Percentiles rank a stretch among this genome's conserved stretches.
These are phyloP conservation scores for Monosporozyma yasuniensis DNA, from an alignment of 805 yeast genomes.

Conservation along the genomic window DNA sequence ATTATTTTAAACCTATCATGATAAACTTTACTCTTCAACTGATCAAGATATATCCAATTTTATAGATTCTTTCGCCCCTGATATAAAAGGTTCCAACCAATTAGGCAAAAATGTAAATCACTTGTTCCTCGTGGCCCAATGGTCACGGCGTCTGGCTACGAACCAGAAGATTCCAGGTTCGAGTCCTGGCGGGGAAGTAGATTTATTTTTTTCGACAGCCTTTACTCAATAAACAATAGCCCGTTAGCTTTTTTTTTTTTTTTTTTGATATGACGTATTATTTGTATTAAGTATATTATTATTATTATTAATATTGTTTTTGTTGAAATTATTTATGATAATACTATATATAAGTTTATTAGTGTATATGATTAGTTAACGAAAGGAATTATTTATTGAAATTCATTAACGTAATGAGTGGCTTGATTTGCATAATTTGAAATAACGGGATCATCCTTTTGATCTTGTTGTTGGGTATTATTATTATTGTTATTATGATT, in stretches of 20 bases:
- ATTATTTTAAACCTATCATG: too few species aligned
- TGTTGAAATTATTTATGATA: too few species aligned
- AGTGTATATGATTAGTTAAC: too few species aligned
- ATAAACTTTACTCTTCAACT: too few species aligned
- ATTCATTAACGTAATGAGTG: slow-evolving; percentile 28
- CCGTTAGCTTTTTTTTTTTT: too few species aligned
- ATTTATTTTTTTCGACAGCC: slow-evolving; percentile 9
- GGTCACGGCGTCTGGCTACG: slow-evolving; percentile 73
- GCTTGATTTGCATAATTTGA: slow-evolving; percentile 28
- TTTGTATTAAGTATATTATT: too few species aligned
- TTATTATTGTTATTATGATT: slow-evolving; percentile 6
- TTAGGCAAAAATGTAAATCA: not conserved
- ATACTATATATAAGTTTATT: too few species aligned
- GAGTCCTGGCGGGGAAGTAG: slow-evolving; percentile 45
- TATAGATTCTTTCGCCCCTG: too few species aligned
- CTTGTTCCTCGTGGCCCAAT: slow-evolving; percentile 66
- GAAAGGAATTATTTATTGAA: slow-evolving; percentile 23
- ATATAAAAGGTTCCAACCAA: too few species aligned
- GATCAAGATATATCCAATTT: too few species aligned
- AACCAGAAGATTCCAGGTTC: slow-evolving; percentile 46
- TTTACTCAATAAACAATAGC: too few species aligned
- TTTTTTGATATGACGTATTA: not conserved
- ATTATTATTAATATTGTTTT: too few species aligned
- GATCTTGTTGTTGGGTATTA: slow-evolving; percentile 1
- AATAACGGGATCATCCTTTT: slow-evolving; percentile 16